A percentile compares a stretch with the other conserved stretches of the same genome.
phyloP scores from a whole-genome alignment of 2,329 filamentous ascomycete species.

The Mariannaea elegans region DNA sequence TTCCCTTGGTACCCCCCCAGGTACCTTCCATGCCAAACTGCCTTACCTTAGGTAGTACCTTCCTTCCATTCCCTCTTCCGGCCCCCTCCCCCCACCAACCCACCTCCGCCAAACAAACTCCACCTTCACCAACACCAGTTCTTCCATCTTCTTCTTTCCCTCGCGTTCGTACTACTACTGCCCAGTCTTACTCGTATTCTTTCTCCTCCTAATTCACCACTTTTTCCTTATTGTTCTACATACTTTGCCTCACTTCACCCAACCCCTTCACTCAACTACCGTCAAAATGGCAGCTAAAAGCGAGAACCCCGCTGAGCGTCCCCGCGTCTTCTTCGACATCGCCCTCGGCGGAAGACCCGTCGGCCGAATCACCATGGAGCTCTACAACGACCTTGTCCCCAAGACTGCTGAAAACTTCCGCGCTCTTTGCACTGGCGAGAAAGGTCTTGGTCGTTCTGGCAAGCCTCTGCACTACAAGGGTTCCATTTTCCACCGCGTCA shows the following conservation, averaged over 20 bases:
- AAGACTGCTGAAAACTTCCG: slow-evolving; percentile 98
- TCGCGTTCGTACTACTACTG: background rate
- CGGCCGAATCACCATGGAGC: slow-evolving; percentile 87
- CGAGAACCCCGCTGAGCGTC: slow-evolving; percentile 64
- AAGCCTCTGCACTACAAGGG: slow-evolving; percentile 94
- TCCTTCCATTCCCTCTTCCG: background rate
- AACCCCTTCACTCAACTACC: background rate
- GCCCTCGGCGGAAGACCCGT: slow-evolving; percentile 76
- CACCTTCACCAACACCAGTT: slow-evolving; percentile 11
- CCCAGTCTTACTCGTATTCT: background rate
- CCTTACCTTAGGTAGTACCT: background rate
- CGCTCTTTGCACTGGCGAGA: slow-evolving; percentile 92
- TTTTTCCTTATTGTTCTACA: background rate
- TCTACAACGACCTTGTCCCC: slow-evolving; percentile 80
- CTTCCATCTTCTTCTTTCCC: slow-evolving; percentile 14
- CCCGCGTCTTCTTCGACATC: slow-evolving; percentile 94
- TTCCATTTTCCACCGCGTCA: slow-evolving; percentile 92
- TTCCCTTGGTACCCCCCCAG: background rate
- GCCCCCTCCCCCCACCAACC: slow-evolving; percentile 1
- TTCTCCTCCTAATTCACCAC: background rate
- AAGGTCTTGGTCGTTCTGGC: slow-evolving; percentile 81
- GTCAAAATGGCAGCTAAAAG: slow-evolving; percentile 53
- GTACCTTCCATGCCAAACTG: background rate
- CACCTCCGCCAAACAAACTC: slow-evolving; percentile 10
- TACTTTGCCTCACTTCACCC: background rate